phyloP scores from a whole-genome alignment of 768 basidiomycete species.

The Punctularia strigosozonata region DNA sequence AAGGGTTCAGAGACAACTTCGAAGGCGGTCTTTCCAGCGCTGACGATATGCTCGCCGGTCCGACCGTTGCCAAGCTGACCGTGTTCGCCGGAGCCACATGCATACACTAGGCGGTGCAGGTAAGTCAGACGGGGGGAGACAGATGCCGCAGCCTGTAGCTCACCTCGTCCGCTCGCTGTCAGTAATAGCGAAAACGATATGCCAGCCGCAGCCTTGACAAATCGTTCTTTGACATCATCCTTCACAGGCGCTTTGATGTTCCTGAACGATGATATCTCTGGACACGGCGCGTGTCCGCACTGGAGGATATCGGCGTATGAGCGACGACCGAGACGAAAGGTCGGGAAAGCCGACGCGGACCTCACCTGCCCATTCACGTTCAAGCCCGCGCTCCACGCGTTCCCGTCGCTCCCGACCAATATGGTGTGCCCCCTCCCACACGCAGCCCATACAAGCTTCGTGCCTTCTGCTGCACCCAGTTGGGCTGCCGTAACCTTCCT shows the following conservation, averaged over 20 bases:
- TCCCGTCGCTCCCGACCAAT: constrained; percentile 71
- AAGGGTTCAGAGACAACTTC: constrained; percentile 70
- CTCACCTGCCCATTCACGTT: constrained; percentile 75
- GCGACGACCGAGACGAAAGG: no score
- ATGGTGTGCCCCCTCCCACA: constrained; percentile 77
- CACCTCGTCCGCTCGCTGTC: constrained; percentile 73
- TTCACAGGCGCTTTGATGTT: constrained; percentile 44
- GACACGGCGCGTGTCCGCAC: constrained; percentile 60
- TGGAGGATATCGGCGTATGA: no score
- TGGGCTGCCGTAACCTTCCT: constrained; percentile 44
- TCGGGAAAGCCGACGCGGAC: not conserved
- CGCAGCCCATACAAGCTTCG: constrained; percentile 71
- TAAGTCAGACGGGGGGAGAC: constrained; percentile 2
- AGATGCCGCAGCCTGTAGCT: no score
- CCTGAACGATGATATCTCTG: constrained; percentile 61
- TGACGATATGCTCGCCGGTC: constrained; percentile 85
- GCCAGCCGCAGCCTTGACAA: constrained; percentile 70
- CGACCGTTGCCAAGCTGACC: constrained; percentile 90
- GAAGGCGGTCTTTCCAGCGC: constrained; percentile 74
- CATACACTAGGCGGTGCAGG: constrained; percentile 43
- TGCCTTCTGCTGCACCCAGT: constrained; percentile 44
- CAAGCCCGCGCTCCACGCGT: constrained; percentile 73
- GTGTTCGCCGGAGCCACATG: constrained; percentile 85
- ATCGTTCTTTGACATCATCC: constrained; percentile 49
- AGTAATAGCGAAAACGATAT: constrained; percentile 77